Evolutionary conservation across 495 filamentous ascomycete genomes (phyloP).

Genomic region (Venustampulla echinocandica): DNA sequence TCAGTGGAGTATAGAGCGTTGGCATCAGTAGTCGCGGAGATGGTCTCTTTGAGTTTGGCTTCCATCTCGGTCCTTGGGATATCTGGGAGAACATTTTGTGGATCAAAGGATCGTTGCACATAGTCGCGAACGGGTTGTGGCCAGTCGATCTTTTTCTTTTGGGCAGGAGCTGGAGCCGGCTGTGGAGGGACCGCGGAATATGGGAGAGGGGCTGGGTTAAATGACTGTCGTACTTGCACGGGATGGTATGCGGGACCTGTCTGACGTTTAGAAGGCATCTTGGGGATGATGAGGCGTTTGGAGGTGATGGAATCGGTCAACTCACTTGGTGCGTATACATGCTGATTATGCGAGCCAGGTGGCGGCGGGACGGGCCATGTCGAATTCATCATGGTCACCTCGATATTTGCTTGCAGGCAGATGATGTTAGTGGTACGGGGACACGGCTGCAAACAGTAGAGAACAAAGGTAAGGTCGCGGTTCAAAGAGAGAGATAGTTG

Average conservation of each 20-base stretch:
- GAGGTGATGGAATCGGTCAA: background rate
- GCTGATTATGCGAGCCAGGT: conserved; percentile 16
- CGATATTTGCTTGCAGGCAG: conserved; percentile 5
- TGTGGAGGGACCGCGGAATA: conserved; percentile 39
- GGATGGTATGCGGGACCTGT: conserved; percentile 38
- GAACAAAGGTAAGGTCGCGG: too few relatives aligned
- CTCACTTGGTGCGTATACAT: conserved; percentile 21
- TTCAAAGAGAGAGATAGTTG: too few relatives aligned
- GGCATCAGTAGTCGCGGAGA: conserved; percentile 66
- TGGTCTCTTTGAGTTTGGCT: conserved; percentile 73
- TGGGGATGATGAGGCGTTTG: background rate
- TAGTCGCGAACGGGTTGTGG: conserved; percentile 68
- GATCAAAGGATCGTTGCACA: conserved; percentile 74
- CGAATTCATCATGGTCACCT: conserved; percentile 11
- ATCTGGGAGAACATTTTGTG: conserved; percentile 55
- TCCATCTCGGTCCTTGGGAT: conserved; percentile 67
- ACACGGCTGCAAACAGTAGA: conserved; percentile 2
- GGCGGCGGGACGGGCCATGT: conserved; percentile 22
- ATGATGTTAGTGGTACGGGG: conserved; percentile 20
- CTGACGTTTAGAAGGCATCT: conserved; percentile 9
- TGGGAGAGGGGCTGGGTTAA: conserved; percentile 23
- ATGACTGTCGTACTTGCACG: conserved; percentile 32
- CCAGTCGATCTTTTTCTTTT: conserved; percentile 61
- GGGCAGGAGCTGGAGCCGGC: conserved; percentile 19
- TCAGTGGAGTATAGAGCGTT: conserved; percentile 60